A percentile compares a stretch with the other conserved stretches of the same genome.
Conservation (phyloP, 768 basidiomycete genomes). For the Phylloporus rhodoxanthus region DNA sequence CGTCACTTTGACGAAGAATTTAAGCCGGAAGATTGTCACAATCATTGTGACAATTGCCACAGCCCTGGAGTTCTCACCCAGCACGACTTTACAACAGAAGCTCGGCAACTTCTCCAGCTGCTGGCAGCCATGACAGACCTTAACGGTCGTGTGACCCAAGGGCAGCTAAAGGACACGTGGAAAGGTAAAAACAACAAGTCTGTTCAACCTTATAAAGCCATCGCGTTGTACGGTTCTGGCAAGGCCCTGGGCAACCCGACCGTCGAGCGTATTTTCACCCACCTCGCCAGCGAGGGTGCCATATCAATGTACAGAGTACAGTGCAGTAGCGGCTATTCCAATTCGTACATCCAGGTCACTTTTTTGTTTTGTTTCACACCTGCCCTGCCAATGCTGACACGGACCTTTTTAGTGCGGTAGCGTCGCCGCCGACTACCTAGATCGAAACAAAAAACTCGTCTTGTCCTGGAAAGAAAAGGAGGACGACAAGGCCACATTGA, state of each 20-base stretch:
- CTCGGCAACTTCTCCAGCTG: constrained; percentile 52
- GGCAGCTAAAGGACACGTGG: constrained; percentile 57
- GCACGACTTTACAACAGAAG: constrained; percentile 58
- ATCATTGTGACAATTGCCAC: constrained; percentile 81
- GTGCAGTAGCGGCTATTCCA: constrained; percentile 46
- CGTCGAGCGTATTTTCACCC: constrained; percentile 60
- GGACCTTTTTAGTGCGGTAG: constrained; percentile 11
- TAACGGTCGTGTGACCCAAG: constrained; percentile 51
- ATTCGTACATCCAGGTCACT: constrained; percentile 48
- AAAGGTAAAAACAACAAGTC: constrained; percentile 50
- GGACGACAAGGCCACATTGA: neutral
- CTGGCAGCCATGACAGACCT: constrained; percentile 37
- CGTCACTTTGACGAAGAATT: constrained; percentile 86
- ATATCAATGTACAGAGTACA: constrained; percentile 43
- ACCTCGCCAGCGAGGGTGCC: constrained; percentile 45
- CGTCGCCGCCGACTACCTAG: constrained; percentile 20
- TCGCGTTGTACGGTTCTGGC: constrained; percentile 51
- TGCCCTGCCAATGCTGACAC: neutral
- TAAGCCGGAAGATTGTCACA: constrained; percentile 55
- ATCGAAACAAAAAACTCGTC: constrained; percentile 13
- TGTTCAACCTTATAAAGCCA: constrained; percentile 42
- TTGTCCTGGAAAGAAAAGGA: constrained; percentile 27
- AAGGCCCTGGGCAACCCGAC: constrained; percentile 45
- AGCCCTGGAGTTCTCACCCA: constrained; percentile 39
- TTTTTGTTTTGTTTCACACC: neutral